Evolutionary conservation across 805 yeast genomes (phyloP).

Genomic region (Nematodospora valgi): DNA sequence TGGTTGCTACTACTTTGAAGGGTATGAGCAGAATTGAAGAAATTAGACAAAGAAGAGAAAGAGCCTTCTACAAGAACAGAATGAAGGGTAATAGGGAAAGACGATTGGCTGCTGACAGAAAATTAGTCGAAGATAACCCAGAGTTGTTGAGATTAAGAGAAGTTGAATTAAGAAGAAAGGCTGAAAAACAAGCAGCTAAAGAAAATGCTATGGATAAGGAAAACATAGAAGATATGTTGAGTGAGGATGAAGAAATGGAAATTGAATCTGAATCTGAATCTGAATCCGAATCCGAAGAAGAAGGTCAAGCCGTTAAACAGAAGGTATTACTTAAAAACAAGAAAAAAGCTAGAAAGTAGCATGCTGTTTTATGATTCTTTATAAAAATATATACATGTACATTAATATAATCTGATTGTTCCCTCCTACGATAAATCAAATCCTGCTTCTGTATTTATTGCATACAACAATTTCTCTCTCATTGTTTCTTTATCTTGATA

Average conservation of each 20-base stretch:
- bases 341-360: slow-evolving; percentile 10
- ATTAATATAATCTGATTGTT: no score
- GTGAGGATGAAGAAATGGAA: slow-evolving; percentile 36
- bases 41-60: slow-evolving; percentile 92
- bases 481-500: slow-evolving; percentile 60
- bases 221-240: slow-evolving; percentile 31
- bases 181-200: slow-evolving; percentile 66
- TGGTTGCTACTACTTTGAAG: slow-evolving; percentile 88
- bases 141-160: slow-evolving; percentile 90
- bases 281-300: slow-evolving; percentile 44
- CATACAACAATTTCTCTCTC: slow-evolving; percentile 63
- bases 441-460: slow-evolving; percentile 81
- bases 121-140: slow-evolving; percentile 84
- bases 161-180: slow-evolving; percentile 77
- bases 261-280: slow-evolving; percentile 43
- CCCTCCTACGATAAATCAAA: slow-evolving; percentile 67
- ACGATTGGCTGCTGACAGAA: slow-evolving; percentile 79
- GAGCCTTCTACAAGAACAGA: slow-evolving; percentile 98
- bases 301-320: slow-evolving; percentile 46
- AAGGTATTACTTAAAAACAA: slow-evolving; percentile 65
- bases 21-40: slow-evolving; percentile 97
- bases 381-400: background rate
- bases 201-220: slow-evolving; percentile 46
- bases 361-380: background rate
- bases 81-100: slow-evolving; percentile 96